Evolutionary conservation across 1,284 basidiomycete species (phyloP).

Genomic region (Hemileia vastatrix): DNA sequence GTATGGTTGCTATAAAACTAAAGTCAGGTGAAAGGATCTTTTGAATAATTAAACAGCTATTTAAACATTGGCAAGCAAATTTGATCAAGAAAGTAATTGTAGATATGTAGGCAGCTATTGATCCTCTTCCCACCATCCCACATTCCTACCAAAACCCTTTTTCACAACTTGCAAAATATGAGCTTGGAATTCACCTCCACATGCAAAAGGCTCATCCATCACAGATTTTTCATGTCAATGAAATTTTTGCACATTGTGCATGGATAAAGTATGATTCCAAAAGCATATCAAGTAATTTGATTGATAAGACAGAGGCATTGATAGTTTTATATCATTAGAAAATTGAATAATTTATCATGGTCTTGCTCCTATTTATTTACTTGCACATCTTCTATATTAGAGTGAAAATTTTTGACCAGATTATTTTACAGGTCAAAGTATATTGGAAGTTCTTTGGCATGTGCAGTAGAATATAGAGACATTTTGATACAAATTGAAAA

Average conservation of each 20-base stretch:
- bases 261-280: slow-evolving; percentile 14
- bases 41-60: too few species aligned
- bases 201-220: background rate
- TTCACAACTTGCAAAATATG: background rate
- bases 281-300: background rate
- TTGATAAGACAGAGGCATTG: too few species aligned
- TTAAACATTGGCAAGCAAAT: background rate
- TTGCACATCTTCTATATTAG: too few species aligned
- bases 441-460: too few species aligned
- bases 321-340: too few species aligned
- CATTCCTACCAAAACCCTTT: background rate
- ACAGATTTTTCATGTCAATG: background rate
- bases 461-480: too few species aligned
- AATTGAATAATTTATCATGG: too few species aligned
- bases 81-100: background rate
- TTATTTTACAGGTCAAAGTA: too few species aligned
- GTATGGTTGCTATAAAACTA: background rate
- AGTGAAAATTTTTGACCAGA: too few species aligned
- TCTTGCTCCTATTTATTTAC: too few species aligned
- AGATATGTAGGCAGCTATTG: background rate
- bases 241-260: slow-evolving; percentile 14
- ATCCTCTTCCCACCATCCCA: background rate
- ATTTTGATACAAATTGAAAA: too few species aligned
- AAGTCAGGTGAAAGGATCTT: too few species aligned
- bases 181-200: background rate